Percentiles rank a stretch among this genome's conserved stretches.
Conservation (phyloP, 768 basidiomycete species). For the Kwoniella botswanensis region DNA sequence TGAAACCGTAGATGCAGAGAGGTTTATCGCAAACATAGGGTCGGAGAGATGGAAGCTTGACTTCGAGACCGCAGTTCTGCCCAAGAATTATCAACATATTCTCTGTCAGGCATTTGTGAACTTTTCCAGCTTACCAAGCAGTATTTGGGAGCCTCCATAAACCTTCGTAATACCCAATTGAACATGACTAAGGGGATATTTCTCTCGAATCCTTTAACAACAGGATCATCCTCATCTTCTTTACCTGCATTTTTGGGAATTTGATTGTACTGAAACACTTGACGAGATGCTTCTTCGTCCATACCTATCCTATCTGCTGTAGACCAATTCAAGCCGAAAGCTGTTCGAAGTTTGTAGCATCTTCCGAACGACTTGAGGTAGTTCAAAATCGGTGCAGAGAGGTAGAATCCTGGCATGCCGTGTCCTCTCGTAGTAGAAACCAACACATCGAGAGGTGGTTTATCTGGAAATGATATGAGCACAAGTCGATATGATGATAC, state of each 20-base stretch:
- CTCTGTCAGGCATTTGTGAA: background rate
- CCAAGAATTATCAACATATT: background rate
- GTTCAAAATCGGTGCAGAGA: constrained; percentile 25
- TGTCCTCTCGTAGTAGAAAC: constrained; percentile 18
- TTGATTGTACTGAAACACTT: constrained; percentile 18
- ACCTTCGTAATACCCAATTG: constrained; percentile 36
- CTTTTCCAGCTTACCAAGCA: constrained; percentile 30
- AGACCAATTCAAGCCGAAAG: constrained; percentile 29
- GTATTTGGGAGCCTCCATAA: constrained; percentile 37
- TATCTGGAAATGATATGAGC: constrained; percentile 30
- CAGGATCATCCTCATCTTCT: constrained; percentile 29
- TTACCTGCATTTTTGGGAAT: constrained; percentile 9
- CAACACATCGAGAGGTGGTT: constrained; percentile 28
- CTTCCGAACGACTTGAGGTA: constrained; percentile 36
- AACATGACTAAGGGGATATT: constrained; percentile 39
- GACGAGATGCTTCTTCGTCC: constrained; percentile 24
- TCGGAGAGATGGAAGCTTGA: constrained; percentile 29
- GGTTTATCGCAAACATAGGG: constrained; percentile 43
- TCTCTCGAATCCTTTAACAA: constrained; percentile 24
- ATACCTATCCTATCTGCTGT: constrained; percentile 33
- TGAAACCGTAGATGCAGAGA: constrained; percentile 40
- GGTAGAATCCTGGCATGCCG: constrained; percentile 30
- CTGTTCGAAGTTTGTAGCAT: constrained; percentile 32
- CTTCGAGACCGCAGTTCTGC: constrained; percentile 42
- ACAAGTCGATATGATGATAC: background rate